Evolutionary conservation across 257 asterid species (phyloP).

Genomic region (Jacaranda copaia): DNA sequence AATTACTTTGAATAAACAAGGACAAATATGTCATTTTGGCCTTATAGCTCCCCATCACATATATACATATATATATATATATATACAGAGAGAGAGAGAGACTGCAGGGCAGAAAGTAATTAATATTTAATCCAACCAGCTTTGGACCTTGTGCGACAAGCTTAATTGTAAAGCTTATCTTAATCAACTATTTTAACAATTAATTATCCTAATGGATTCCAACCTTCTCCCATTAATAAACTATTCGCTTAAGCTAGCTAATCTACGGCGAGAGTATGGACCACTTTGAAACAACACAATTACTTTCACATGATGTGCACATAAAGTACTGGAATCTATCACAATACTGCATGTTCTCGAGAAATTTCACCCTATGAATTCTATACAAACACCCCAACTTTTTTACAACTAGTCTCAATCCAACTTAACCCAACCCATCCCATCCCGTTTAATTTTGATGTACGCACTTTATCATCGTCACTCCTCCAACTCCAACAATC

Average conservation of each 20-base stretch:
- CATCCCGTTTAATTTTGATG: not conserved
- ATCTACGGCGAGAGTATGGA: conserved; percentile 42
- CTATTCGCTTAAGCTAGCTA: conserved; percentile 37
- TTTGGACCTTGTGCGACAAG: conserved; percentile 49
- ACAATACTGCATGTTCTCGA: conserved; percentile 44
- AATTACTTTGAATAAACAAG: too few species aligned
- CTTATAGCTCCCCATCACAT: too few species aligned
- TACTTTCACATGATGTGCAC: conserved; percentile 52
- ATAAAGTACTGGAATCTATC: conserved; percentile 45
- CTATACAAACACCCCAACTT: not conserved
- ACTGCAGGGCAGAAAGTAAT: not conserved
- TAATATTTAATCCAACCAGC: conserved; percentile 18
- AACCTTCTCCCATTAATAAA: conserved; percentile 43
- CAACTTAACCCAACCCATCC: too few species aligned
- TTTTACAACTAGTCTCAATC: not conserved
- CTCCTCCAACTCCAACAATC: not conserved
- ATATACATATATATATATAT: too few species aligned
- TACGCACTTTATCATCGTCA: not conserved
- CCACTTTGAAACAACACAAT: conserved; percentile 44
- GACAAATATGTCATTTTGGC: too few species aligned
- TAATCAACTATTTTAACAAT: conserved; percentile 41
- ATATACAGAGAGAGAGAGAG: not conserved
- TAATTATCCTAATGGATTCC: conserved; percentile 42
- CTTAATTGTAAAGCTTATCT: conserved; percentile 46
- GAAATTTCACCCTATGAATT: conserved; percentile 12